Percentiles rank a stretch among this genome's conserved stretches.
phyloP scores from a whole-genome alignment of 768 basidiomycete species.

The Crassisporium funariophilum region DNA sequence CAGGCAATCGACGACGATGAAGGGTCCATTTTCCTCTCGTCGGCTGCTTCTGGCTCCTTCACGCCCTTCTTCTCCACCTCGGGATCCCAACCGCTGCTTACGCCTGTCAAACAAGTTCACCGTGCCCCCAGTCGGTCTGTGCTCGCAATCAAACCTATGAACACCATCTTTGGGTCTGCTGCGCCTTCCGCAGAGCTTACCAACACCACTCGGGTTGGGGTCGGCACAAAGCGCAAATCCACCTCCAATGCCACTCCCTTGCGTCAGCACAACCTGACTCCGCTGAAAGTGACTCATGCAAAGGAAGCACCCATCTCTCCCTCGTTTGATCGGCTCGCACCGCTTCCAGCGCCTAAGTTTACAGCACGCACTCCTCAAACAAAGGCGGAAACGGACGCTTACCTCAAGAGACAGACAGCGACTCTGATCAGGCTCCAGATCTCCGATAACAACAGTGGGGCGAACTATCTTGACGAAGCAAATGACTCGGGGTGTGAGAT shows the following conservation, averaged over 20 bases:
- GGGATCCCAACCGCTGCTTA: slow-evolving; percentile 53
- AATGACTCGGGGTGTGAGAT: slow-evolving; percentile 58
- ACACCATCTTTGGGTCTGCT: slow-evolving; percentile 23
- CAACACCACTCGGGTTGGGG: slow-evolving; percentile 35
- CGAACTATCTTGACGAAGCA: slow-evolving; percentile 46
- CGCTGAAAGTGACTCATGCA: slow-evolving; percentile 48
- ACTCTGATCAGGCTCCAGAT: slow-evolving; percentile 65
- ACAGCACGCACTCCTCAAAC: slow-evolving; percentile 48
- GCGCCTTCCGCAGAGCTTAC: slow-evolving; percentile 21
- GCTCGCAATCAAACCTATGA: slow-evolving; percentile 39
- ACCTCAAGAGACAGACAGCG: slow-evolving; percentile 56
- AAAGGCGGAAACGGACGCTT: slow-evolving; percentile 55
- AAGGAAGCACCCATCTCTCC: slow-evolving; percentile 35
- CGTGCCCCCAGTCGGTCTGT: slow-evolving; percentile 42
- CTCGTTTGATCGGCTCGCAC: slow-evolving; percentile 57
- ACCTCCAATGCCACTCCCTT: slow-evolving; percentile 57
- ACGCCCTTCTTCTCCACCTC: slow-evolving; percentile 47
- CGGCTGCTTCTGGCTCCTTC: slow-evolving; percentile 34
- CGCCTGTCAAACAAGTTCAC: slow-evolving; percentile 58
- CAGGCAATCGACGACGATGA: slow-evolving; percentile 57
- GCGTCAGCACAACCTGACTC: slow-evolving; percentile 48
- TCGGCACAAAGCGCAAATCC: slow-evolving; percentile 71
- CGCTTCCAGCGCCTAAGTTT: slow-evolving; percentile 56
- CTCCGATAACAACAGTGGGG: slow-evolving; percentile 52
- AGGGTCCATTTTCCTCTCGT: slow-evolving; percentile 57